Conservation (phyloP, 139 green algal species). For the Marvania coccoides region DNA sequence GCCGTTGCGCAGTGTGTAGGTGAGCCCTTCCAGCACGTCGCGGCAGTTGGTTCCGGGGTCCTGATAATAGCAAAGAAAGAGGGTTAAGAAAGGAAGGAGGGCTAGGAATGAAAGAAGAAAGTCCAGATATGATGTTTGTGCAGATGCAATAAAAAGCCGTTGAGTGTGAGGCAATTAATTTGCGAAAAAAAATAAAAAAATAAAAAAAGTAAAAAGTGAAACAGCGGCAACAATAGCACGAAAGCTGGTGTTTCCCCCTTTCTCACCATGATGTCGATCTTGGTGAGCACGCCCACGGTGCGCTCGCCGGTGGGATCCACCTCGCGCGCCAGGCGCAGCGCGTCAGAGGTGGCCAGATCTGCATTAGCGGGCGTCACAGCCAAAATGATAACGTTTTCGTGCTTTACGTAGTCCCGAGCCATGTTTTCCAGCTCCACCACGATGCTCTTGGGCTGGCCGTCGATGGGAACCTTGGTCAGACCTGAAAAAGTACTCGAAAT, state of each 20-base stretch:
- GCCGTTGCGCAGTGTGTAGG: slow-evolving; percentile 71
- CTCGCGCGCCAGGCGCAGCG: slow-evolving; percentile 87
- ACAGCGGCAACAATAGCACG: neutral
- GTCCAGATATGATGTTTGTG: neutral
- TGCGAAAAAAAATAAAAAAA: too few relatives aligned
- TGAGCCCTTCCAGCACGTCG: slow-evolving; percentile 72
- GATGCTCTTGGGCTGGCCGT: slow-evolving; percentile 89
- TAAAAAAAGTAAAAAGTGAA: neutral
- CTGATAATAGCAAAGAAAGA: slow-evolving; percentile 42
- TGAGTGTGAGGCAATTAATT: too few relatives aligned
- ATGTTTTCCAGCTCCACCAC: slow-evolving; percentile 93
- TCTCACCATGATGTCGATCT: slow-evolving; percentile 98
- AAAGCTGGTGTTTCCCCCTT: too few relatives aligned
- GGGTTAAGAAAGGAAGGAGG: neutral
- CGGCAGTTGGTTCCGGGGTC: slow-evolving; percentile 85
- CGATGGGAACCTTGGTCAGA: slow-evolving; percentile 93
- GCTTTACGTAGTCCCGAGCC: slow-evolving; percentile 86
- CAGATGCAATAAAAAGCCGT: neutral
- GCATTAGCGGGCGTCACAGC: slow-evolving; percentile 96
- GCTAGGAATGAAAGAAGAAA: neutral
- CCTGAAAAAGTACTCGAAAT: slow-evolving; percentile 33
- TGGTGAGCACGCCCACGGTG: slow-evolving; percentile 73
- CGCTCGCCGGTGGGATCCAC: slow-evolving; percentile 74
- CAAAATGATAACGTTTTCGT: slow-evolving; percentile 88
- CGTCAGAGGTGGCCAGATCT: slow-evolving; percentile 93